Evolutionary conservation across 257 asterid species (phyloP).

Genomic region (Solanum pinnatisectum): DNA sequence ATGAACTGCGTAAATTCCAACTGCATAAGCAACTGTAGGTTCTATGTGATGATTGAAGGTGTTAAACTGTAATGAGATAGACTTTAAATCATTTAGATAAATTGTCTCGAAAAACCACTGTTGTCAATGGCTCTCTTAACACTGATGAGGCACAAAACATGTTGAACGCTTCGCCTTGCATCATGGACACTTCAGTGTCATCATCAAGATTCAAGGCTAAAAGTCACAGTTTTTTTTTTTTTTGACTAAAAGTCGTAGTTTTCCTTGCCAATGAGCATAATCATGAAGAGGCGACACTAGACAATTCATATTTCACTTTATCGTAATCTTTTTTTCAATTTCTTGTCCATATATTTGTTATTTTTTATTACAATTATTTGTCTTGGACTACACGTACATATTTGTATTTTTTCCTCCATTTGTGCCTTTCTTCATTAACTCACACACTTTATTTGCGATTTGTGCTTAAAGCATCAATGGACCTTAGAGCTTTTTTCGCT

Average conservation of each 20-base stretch:
- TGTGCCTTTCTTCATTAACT: neutral
- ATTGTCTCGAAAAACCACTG: neutral
- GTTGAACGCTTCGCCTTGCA: neutral
- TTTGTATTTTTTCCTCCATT: neutral
- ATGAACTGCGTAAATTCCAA: neutral
- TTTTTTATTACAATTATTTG: neutral
- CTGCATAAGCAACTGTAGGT: neutral
- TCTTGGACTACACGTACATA: neutral
- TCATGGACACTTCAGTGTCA: neutral
- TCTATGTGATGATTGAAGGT: neutral
- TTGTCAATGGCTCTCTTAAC: neutral
- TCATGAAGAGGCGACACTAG: neutral
- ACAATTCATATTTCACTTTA: neutral
- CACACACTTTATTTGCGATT: neutral
- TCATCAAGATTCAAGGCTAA: neutral
- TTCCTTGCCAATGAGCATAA: neutral
- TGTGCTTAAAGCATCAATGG: neutral
- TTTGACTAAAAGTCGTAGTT: no score
- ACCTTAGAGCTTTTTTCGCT: neutral
- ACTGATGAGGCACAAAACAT: neutral
- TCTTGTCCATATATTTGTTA: neutral
- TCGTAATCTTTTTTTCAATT: neutral
- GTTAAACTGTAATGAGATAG: neutral
- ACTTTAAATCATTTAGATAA: neutral
- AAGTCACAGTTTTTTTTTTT: neutral